A percentile compares a stretch with the other conserved stretches of the same genome.
These are phyloP conservation scores for Teunomyces gatunensis DNA, from an alignment of 805 yeast genomes.

Conservation along the genomic window DNA sequence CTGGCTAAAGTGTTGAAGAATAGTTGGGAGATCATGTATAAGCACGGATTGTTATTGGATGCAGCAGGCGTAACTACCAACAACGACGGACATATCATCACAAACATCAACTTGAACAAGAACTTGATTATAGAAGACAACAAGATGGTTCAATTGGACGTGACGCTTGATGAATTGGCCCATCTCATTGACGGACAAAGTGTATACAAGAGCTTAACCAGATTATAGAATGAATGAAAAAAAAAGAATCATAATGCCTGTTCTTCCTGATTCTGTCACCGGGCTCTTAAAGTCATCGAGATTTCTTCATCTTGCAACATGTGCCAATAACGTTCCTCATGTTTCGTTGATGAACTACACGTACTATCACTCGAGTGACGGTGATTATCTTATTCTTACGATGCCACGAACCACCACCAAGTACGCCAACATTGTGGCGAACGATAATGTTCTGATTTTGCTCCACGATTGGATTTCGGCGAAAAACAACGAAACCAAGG, in stretches of 20 bases:
- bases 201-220: slow-evolving; percentile 21
- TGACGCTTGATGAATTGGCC: slow-evolving; percentile 52
- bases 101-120: slow-evolving; percentile 27
- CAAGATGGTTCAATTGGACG: slow-evolving; percentile 50
- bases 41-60: slow-evolving; percentile 52
- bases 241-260: not conserved
- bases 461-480: slow-evolving; percentile 90
- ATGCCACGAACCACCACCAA: slow-evolving; percentile 73
- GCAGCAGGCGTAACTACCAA: slow-evolving; percentile 41
- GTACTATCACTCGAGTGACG: slow-evolving; percentile 44
- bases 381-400: slow-evolving; percentile 63
- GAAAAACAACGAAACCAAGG: slow-evolving; percentile 24
- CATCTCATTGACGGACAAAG: slow-evolving; percentile 21
- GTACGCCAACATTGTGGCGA: slow-evolving; percentile 61
- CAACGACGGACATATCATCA: slow-evolving; percentile 35
- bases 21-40: slow-evolving; percentile 72
- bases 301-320: slow-evolving; percentile 83
- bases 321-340: slow-evolving; percentile 71
- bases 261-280: slow-evolving; percentile 36
- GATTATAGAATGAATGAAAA: slow-evolving; percentile 10
- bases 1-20: slow-evolving; percentile 56
- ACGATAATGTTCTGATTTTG: slow-evolving; percentile 77
- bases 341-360: slow-evolving; percentile 91
- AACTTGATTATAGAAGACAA: slow-evolving; percentile 40
- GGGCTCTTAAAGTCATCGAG: slow-evolving; percentile 56